Evolutionary conservation across 352 stramenopile species (phyloP), one percentile per base, ranked within the genome.

Genomic region (Phytophthora vignae): DNA sequence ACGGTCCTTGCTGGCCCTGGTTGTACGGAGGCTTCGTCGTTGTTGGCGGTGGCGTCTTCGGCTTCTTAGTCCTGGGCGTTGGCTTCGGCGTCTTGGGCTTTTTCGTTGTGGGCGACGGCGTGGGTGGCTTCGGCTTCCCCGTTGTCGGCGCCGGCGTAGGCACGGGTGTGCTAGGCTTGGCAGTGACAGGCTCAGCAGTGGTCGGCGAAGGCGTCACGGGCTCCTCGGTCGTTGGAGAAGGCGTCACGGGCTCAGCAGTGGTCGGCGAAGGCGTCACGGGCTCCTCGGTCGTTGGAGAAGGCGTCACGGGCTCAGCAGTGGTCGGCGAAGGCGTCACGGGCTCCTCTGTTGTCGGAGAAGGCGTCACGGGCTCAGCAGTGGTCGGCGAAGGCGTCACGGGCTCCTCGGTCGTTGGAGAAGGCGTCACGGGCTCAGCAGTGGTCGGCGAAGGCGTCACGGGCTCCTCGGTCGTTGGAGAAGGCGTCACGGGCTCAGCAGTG

Each of bases 11-110:
- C 17, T 49, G 27, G 14, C 56, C 56, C 38, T 76, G 69, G 31
- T 55, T 38, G 53, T 76, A 72, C n/a, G 63, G 57, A 33, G 62
- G 55, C 42, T 3, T 60, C 3, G 67, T 69, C 29, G 63, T 70
- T 14, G 31, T 17, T 10, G 54, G 54, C 12, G 54, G 49, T 5
- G 54, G 54, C 31, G 40, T n/a, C 15, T 42, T 33, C n/a, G 31
- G 54, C 31, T 58, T 29, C 25, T 21, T 15, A 8, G 54, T 60
- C 17, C 31, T 60, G 6, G 54, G 54, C 9, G 31, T n/a, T n/a
- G 15, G 40, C 40, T 12, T 48, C 40, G 27, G 40, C 40, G 40
- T 48, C 40, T 19, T 29, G 9, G 54, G 54, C 44, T 49, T 29
- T n/a, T 49, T 29, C 12, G 54, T 60, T 5, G 49, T 55, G 38